Base-by-base conservation (phyloP, 768 basidiomycete genomes). In the Hydnomerulius pinastri region DNA sequence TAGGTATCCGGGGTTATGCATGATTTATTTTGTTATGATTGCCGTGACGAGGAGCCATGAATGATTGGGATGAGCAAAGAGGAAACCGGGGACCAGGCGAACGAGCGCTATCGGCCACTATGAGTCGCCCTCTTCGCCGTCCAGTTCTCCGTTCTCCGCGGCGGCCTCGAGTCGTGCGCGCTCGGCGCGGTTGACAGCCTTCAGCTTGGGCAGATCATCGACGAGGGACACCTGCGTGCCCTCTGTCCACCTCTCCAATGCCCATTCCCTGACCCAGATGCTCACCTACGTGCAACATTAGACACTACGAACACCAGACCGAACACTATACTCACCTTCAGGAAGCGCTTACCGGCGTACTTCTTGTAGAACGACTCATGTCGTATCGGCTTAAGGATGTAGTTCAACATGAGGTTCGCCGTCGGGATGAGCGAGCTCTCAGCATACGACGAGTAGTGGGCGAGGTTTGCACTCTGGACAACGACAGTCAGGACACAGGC, bases 361-460 rank as follows among this genome's bases (percentile, higher is more conserved):
- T 98, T 97, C 73, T 87, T 88, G 74, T 81, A 85, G 65, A 97
- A 86, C 24, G 83, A 83, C 43, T 90, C 83, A 51, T 93, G 87
- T 41, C 75, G 77, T 43, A 86, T 65, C 3, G 86, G 81, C 59
- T 86, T 79, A 46, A 93, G 74, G 50, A 96, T 74, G 62, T 93
- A 95, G 68, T 92, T 89, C 58, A 97, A 64, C 89, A 97, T 93
- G 54, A 90, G 60, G 62, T 87, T 90, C 1, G 91, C 95, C 0
- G 82, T 84, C 0, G 91, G 89, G 27, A 94, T 70, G 38, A 98
- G 68, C 45, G 86, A 85, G 32, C 79, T 80, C 70, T 95, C 90
- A 4, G 86, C 72, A 67, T 93, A 97, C 24, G 85, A 85, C 2
- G 91, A 87, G 65, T 93, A 97, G 64, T 96, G 92, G 10, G 86